Evolutionary conservation across 2,329 filamentous ascomycete genomes (phyloP).

Genomic region (Chaetomiaceae sp.): DNA sequence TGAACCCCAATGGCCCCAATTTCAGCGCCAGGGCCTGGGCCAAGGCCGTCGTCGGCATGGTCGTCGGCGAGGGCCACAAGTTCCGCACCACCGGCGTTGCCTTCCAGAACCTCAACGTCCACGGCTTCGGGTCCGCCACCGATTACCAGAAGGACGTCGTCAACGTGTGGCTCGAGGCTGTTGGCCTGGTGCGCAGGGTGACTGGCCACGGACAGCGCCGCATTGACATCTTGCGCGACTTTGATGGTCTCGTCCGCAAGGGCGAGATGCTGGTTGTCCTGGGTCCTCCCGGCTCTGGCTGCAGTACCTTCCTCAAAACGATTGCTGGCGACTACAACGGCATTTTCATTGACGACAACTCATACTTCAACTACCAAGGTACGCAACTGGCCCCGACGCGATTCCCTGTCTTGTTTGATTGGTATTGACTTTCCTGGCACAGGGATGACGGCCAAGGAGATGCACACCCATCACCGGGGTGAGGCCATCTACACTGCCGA

Average conservation of each 20-base stretch:
- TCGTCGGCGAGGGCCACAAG: slow-evolving; percentile 47
- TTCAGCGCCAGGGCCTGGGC: slow-evolving; percentile 54
- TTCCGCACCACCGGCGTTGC: slow-evolving; percentile 52
- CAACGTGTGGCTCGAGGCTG: slow-evolving; percentile 50
- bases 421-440: too few relatives aligned
- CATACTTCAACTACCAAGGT: slow-evolving; percentile 57
- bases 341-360: slow-evolving; percentile 43
- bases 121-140: slow-evolving; percentile 58
- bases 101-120: slow-evolving; percentile 60
- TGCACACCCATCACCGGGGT: slow-evolving; percentile 43
- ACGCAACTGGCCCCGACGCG: slow-evolving; percentile 46
- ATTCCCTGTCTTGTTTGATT: too few relatives aligned
- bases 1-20: slow-evolving; percentile 43
- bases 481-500: slow-evolving; percentile 60
- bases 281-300: slow-evolving; percentile 59
- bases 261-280: slow-evolving; percentile 66
- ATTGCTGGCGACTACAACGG: slow-evolving; percentile 56
- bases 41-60: slow-evolving; percentile 50
- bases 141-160: slow-evolving; percentile 64
- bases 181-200: slow-evolving; percentile 47
- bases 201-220: slow-evolving; percentile 40
- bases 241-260: slow-evolving; percentile 56
- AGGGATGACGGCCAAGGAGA: too few relatives aligned
- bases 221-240: slow-evolving; percentile 57
- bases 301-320: slow-evolving; percentile 58